These are phyloP conservation scores for Malassezia globosa DNA, from an alignment of 1,284 basidiomycete genomes.

Conservation along the genomic window DNA sequence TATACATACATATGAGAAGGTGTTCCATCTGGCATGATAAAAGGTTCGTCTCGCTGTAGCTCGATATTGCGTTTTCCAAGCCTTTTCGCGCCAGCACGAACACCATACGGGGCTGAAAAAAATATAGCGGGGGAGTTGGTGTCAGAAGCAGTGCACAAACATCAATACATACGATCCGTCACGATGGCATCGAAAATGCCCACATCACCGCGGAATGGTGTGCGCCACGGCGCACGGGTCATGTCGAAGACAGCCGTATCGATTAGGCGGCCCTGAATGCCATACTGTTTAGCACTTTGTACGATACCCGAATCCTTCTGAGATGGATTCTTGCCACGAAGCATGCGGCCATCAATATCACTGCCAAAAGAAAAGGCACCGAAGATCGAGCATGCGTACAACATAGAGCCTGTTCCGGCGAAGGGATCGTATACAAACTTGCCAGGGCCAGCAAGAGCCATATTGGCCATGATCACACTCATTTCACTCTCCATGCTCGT, in stretches of 20 bases:
- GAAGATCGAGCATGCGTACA: constrained; percentile 63
- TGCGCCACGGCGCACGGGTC: constrained; percentile 75
- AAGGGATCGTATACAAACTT: constrained; percentile 94
- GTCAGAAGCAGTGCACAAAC: too few species aligned
- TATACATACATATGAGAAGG: constrained; percentile 8
- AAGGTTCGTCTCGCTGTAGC: constrained; percentile 42
- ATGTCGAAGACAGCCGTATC: constrained; percentile 84
- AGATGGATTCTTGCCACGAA: constrained; percentile 65
- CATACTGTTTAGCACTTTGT: constrained; percentile 70
- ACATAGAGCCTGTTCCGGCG: constrained; percentile 89
- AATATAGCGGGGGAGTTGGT: too few species aligned
- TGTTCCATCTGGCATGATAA: constrained; percentile 42
- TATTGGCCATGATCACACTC: constrained; percentile 87
- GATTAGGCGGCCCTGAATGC: constrained; percentile 61
- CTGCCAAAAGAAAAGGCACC: constrained; percentile 80
- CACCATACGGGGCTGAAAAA: constrained; percentile 59
- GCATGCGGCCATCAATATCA: constrained; percentile 93
- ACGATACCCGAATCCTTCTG: constrained; percentile 54
- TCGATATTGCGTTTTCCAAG: constrained; percentile 58
- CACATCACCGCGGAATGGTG: constrained; percentile 50
- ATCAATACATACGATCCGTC: constrained; percentile 21
- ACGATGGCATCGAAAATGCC: constrained; percentile 80
- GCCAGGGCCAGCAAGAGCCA: constrained; percentile 73
- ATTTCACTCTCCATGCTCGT: constrained; percentile 97
- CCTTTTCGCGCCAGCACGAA: constrained; percentile 88